These are phyloP conservation scores for Metarhizium sp. DNA, from an alignment of 2,329 filamentous ascomycete species.

Conservation along the genomic window DNA sequence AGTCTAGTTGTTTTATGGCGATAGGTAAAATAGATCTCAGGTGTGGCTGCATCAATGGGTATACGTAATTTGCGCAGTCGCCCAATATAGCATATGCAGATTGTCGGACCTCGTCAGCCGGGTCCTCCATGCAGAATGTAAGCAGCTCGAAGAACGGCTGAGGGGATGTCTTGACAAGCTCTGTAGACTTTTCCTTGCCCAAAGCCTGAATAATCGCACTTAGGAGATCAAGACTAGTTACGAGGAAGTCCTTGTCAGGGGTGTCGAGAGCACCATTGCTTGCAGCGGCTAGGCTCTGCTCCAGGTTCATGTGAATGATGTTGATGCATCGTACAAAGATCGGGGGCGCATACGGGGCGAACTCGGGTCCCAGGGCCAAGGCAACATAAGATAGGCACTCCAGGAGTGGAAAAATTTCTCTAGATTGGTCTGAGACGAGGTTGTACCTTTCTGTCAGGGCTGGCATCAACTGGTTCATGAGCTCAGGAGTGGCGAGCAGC, in stretches of 20 bases:
- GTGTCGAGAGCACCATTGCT: slow-evolving; percentile 61
- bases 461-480: slow-evolving; percentile 86
- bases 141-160: slow-evolving; percentile 86
- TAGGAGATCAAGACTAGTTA: slow-evolving; percentile 87
- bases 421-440: slow-evolving; percentile 75
- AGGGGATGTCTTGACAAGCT: slow-evolving; percentile 65
- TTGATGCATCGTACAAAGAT: slow-evolving; percentile 83
- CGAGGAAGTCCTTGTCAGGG: slow-evolving; percentile 93
- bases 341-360: slow-evolving; percentile 74
- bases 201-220: slow-evolving; percentile 91
- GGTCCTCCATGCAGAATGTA: slow-evolving; percentile 85
- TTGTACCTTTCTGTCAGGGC: slow-evolving; percentile 83
- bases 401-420: slow-evolving; percentile 89
- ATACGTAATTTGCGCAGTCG: slow-evolving; percentile 90
- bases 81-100: slow-evolving; percentile 92
- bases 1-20: slow-evolving; percentile 78
- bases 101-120: slow-evolving; percentile 85
- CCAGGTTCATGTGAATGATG: slow-evolving; percentile 85
- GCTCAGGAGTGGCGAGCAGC: slow-evolving; percentile 66
- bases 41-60: slow-evolving; percentile 66
- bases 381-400: slow-evolving; percentile 95
- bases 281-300: slow-evolving; percentile 64
- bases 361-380: slow-evolving; percentile 70
- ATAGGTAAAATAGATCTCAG: slow-evolving; percentile 68
- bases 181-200: slow-evolving; percentile 60